phyloP scores from a whole-genome alignment of 129 eudicot species.

The Kitagawia praeruptora region DNA sequence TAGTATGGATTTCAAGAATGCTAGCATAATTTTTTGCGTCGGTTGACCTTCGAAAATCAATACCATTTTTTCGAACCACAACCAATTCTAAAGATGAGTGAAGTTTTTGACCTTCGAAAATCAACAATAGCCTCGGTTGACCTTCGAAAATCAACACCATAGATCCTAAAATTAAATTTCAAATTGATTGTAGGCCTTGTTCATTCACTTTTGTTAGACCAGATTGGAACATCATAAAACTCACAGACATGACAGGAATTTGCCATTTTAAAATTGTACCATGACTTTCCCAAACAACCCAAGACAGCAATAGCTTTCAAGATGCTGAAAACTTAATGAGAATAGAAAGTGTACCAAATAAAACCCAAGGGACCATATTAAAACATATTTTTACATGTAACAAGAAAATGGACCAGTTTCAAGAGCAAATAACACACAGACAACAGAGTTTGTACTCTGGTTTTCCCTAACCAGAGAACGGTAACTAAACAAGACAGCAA shows the following conservation, averaged over 20 bases:
- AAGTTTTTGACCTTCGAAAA: too few species aligned
- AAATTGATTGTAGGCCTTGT: too few species aligned
- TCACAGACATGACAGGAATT: background rate
- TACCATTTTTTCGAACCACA: too few species aligned
- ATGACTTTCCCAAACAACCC: background rate
- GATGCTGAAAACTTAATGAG: background rate
- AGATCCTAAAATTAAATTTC: too few species aligned
- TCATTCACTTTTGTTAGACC: too few species aligned
- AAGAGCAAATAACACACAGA: background rate
- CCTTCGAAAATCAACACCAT: too few species aligned
- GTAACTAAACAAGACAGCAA: background rate
- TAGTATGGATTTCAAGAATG: too few species aligned
- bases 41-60: too few species aligned
- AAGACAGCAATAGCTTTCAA: background rate
- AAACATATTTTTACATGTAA: background rate
- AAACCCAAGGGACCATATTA: background rate
- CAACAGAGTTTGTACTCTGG: background rate
- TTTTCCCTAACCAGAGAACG: background rate
- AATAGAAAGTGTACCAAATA: background rate
- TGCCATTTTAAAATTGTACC: background rate
- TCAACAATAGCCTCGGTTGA: too few species aligned
- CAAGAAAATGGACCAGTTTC: background rate
- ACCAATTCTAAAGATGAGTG: too few species aligned
- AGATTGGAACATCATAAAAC: background rate
- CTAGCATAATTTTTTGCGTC: too few species aligned